Evolutionary conservation across 2,329 filamentous ascomycete genomes (phyloP), one percentile per base, ranked within the genome.

Genomic region (Pseudogymnoascus destructans): DNA sequence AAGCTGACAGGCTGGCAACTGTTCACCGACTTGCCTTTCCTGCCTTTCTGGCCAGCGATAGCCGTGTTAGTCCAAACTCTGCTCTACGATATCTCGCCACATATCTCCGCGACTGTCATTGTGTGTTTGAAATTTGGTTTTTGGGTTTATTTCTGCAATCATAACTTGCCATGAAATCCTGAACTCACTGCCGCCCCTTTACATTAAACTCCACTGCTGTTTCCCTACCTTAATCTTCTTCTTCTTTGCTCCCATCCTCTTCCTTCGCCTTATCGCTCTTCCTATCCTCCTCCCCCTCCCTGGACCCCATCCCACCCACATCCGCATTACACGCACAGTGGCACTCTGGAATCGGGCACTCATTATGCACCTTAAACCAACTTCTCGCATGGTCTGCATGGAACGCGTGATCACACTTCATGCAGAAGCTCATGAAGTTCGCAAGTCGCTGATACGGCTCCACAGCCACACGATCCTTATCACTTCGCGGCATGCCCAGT

Each of bases 271-370:
- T 13, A 52, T 17, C 46, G 25, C 25, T 17, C 15, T 19, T 52
- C 25, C n/a, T 52, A 30, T 32, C 30, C 32, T 27, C 54, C 21
- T 56, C 54, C 30, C 5, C 32, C 3, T 21, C 52, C 27, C 54
- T 35, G 10, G 32, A 23, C 17, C 19, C 54, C 54, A 56, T 56
- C 19, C 54, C 54, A 6, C 54, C 54, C 32, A 35, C 54, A 62
- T 58, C 56, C 27, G 57, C 42, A 60, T 68, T 70, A 61, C 82
- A 86, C 33, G 77, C 75, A 62, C 84, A 87, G 57, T 80, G 75
- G 65, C 84, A 87, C 70, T 86, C 83, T 0, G 84, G 81, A 55
- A 86, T 81, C 0, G 84, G 82, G 65, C 84, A 86, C 70, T 86
- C 81, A 25, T 76, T 75, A 63, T 86, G 82, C 30, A 80, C 71